Percentiles rank a stretch among this genome's conserved stretches.
Conservation (phyloP, 2,329 filamentous ascomycete genomes). For the Aspergillus hiratsukae region DNA sequence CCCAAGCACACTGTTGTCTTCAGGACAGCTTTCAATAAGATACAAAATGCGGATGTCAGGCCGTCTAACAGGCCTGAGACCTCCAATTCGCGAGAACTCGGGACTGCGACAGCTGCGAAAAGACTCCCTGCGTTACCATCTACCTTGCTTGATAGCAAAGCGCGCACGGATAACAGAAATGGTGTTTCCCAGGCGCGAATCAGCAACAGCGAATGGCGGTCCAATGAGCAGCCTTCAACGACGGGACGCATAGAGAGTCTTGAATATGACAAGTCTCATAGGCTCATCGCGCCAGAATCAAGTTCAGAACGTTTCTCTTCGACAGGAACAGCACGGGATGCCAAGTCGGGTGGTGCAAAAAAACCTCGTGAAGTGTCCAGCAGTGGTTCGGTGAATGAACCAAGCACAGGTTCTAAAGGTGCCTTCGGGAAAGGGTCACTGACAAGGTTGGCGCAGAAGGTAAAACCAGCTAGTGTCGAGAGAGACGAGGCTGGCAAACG, state of each 20-base stretch:
- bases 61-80: constrained; percentile 12
- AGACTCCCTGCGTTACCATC: background rate
- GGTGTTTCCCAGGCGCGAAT: background rate
- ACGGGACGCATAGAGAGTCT: background rate
- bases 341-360: background rate
- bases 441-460: constrained; percentile 32
- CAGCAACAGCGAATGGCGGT: background rate
- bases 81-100: background rate
- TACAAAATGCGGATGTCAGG: constrained; percentile 34
- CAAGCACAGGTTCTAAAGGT: constrained; percentile 18
- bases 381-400: constrained; percentile 15
- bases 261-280: background rate
- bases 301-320: background rate
- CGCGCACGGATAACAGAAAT: background rate
- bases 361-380: constrained; percentile 5
- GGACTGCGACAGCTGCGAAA: background rate
- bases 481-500: constrained; percentile 22
- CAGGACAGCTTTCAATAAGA: constrained; percentile 40
- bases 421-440: constrained; percentile 25
- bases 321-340: background rate
- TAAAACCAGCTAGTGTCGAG: constrained; percentile 24
- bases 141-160: background rate
- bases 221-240: background rate
- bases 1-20: constrained; percentile 45
- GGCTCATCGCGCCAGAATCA: background rate